Percentiles rank a stretch among this genome's conserved stretches.
phyloP scores from a whole-genome alignment of 768 basidiomycete genomes.

The Chalciporus pseudorubinellus region DNA sequence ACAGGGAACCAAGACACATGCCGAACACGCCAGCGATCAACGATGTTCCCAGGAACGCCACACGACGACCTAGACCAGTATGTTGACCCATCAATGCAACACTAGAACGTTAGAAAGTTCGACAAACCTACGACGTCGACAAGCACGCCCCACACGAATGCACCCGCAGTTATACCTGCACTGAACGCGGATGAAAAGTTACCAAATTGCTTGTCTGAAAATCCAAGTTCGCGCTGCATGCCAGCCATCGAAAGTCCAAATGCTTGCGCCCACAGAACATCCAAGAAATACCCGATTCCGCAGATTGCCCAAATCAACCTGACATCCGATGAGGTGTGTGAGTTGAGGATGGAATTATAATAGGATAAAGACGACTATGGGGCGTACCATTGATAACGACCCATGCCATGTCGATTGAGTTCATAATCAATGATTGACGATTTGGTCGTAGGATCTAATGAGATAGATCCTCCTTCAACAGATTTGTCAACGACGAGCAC shows the following conservation, averaged over 20 bases:
- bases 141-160: slow-evolving; percentile 14
- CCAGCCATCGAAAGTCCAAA: neutral
- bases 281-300: slow-evolving; percentile 8
- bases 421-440: slow-evolving; percentile 10
- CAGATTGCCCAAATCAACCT: slow-evolving; percentile 19
- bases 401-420: slow-evolving; percentile 14
- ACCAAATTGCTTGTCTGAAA: slow-evolving; percentile 16
- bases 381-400: slow-evolving; percentile 17
- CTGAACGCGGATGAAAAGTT: neutral
- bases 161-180: slow-evolving; percentile 4
- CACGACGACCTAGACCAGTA: slow-evolving; percentile 9
- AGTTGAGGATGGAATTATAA: neutral
- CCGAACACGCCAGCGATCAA: slow-evolving; percentile 14
- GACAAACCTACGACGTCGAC: slow-evolving; percentile 19
- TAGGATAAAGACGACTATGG: neutral
- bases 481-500: neutral
- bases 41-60: slow-evolving; percentile 15
- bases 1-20: slow-evolving; percentile 9
- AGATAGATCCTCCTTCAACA: neutral
- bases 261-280: slow-evolving; percentile 8
- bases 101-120: too few relatives aligned
- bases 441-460: slow-evolving; percentile 2
- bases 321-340: neutral
- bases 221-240: slow-evolving; percentile 17
- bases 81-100: neutral